Base-by-base conservation (phyloP, 2,329 filamentous ascomycete species). In the Corynespora cassiicola region DNA sequence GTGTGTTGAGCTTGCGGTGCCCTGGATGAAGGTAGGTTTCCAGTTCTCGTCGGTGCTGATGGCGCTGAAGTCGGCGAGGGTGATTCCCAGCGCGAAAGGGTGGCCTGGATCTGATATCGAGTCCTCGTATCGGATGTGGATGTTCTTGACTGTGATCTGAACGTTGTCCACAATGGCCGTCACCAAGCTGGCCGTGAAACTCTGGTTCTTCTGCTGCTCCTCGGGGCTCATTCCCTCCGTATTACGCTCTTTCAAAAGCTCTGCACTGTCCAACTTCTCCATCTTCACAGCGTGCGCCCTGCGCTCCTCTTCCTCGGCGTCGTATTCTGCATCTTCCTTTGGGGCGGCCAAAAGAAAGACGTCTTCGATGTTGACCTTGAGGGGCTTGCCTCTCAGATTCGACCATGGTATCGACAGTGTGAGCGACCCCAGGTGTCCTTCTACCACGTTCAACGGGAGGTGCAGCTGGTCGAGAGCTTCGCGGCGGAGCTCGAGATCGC, bases 111-210 rank as follows among this genome's bases (percentile, higher is more conserved):
- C 88, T 14, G 94, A 95, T 58, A 99, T 90, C 10, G 92, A 91
- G 71, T 99, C 94, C 71, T 99, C 94, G 70, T 99, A 99, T 56
- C 94, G 88, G 50, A 99, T 82, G 68, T 99, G 94, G 44, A 99
- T 96, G 66, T 97, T 99, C 77, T 96, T 97, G 69, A 99, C 85
- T 16, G 88, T 94, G 56, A 99, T 89, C 69, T 99, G 94, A 25
- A 99, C 78, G 62, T 99, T 99, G 77, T 99, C 94, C 63, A 97
- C 90, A 61, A 99, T 95, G 56, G 96, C 96, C 23, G 92, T 96
- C 31, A 92, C 85, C 54, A 99, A 72, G 66, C 91, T 97, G 56
- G 95, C 86, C 4, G 91, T 96, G 63, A 99, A 99, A 69, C 90
- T 96, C 75, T 99, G 92, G 66, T 88, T 96, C 73, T 95, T 95